A percentile compares a stretch with the other conserved stretches of the same genome.
Conservation (phyloP, 306 rosid species). For the Comarum palustre region DNA sequence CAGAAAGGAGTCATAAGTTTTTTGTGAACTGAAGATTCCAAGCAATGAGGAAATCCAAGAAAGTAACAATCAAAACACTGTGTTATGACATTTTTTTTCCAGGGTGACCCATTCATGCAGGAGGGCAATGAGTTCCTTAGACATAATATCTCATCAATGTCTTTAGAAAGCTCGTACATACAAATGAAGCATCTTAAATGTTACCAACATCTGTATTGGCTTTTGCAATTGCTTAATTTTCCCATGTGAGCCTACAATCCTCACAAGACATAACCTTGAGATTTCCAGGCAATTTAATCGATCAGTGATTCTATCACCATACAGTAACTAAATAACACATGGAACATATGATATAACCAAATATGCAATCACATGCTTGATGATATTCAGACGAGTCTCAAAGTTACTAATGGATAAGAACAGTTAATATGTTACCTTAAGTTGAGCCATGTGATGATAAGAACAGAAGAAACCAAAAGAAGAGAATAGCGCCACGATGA, state of each 20-base stretch:
- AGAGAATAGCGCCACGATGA: constrained; percentile 49
- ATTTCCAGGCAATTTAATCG: not conserved
- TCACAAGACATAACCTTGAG: not conserved
- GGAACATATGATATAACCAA: not conserved
- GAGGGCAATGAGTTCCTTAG: not conserved
- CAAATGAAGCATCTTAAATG: not conserved
- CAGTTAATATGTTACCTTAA: constrained; percentile 38
- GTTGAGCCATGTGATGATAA: constrained; percentile 85
- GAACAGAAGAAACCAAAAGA: constrained; percentile 71
- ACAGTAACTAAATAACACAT: not conserved
- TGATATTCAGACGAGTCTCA: not conserved
- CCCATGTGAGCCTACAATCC: not conserved
- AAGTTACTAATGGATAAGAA: not conserved
- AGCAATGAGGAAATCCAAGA: not conserved
- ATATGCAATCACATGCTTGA: not conserved
- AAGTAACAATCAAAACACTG: not conserved
- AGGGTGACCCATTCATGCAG: not conserved
- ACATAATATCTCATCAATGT: not conserved
- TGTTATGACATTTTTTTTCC: too few species aligned
- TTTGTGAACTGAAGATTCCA: not conserved
- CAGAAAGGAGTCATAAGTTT: not conserved
- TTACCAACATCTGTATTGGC: not conserved
- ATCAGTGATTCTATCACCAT: not conserved
- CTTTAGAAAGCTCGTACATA: not conserved
- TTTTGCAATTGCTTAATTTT: not conserved